These are phyloP conservation scores for Flaveria trinervia DNA, from an alignment of 129 eudicot species.

Conservation along the genomic window DNA sequence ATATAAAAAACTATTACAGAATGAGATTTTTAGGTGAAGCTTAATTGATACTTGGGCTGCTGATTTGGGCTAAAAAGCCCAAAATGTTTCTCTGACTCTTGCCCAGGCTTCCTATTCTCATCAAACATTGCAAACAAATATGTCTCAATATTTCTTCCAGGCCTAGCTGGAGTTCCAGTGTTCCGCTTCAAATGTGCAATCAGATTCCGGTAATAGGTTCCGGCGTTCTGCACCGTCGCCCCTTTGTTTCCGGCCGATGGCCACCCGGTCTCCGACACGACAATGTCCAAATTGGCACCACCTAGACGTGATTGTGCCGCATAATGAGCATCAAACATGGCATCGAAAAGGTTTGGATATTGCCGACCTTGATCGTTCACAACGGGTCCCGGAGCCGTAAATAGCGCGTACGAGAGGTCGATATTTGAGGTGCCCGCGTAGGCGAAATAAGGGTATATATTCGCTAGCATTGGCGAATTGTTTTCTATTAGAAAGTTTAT, in stretches of 20 bases:
- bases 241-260: constrained; percentile 41
- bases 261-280: constrained; percentile 59
- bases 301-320: constrained; percentile 39
- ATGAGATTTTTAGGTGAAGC: not conserved
- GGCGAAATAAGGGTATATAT: constrained; percentile 45
- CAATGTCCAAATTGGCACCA: constrained; percentile 14
- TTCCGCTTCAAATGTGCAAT: constrained; percentile 24
- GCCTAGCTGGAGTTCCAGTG: constrained; percentile 40
- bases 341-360: not conserved
- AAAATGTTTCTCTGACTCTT: constrained; percentile 34
- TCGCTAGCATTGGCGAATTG: constrained; percentile 41
- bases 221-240: constrained; percentile 36
- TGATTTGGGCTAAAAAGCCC: constrained; percentile 38
- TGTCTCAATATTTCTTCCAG: constrained; percentile 37
- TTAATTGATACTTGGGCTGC: constrained; percentile 1
- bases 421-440: constrained; percentile 19
- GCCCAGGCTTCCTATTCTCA: constrained; percentile 39
- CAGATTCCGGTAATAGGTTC: constrained; percentile 43
- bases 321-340: constrained; percentile 40
- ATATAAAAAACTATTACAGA: not conserved
- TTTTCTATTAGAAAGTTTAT: constrained; percentile 17
- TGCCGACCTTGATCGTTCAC: constrained; percentile 9
- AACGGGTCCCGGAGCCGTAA: not conserved
- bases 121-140: constrained; percentile 54
- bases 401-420: constrained; percentile 36